Evolutionary conservation across 202 grass and related monocot genomes (phyloP), one percentile per base, ranked within the genome.

Genomic region (Bolboschoenoplectus hybrid): DNA sequence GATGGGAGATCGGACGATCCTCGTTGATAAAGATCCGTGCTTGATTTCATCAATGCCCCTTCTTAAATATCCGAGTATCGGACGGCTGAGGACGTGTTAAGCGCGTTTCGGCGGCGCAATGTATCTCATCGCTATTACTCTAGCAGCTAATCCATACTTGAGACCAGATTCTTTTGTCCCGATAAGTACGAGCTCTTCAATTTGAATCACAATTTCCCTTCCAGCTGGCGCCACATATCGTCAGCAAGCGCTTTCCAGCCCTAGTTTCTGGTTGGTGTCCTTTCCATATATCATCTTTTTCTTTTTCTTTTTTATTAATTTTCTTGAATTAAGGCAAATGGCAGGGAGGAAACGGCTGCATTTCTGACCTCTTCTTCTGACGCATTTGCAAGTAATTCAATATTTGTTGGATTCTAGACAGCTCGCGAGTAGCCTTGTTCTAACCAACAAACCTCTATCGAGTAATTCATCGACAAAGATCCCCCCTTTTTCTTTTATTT

Each of bases 381-480:
- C 55, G 55, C 55, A 58, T 69, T 69, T 69, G 67, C 38, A 16
- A 69, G 45, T 49, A 47, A 17, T 49, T 73, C n/a, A 20, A 73
- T 6, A 19, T 11, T 73, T 47, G 41, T 73, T 39, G 36, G 38
- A 68, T 41, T 68, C 40, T 68, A 44, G 39, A 69, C 17, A 44
- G 4, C 12, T 69, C 43, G 38, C 39, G 6, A 50, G 43, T 46
- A 72, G 43, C 43, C 7, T 49, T 73, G 8, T 46, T 19, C 43
- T 19, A 47, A 43, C 43, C 1, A 73, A 73, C 12, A 58, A 58
- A 5, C 14, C 14, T 58, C 14, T 58, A 58, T 16, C 4, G 55
- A 58, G 13, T 56, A 38, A 77, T 77, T 16, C 32, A 17, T 72
- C 12, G 50, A 39, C 39, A 2, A 77, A 8, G 2, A 16, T 53